These are phyloP conservation scores for Prunus yedoensis DNA, from an alignment of 331 rosid species.

Conservation along the genomic window DNA sequence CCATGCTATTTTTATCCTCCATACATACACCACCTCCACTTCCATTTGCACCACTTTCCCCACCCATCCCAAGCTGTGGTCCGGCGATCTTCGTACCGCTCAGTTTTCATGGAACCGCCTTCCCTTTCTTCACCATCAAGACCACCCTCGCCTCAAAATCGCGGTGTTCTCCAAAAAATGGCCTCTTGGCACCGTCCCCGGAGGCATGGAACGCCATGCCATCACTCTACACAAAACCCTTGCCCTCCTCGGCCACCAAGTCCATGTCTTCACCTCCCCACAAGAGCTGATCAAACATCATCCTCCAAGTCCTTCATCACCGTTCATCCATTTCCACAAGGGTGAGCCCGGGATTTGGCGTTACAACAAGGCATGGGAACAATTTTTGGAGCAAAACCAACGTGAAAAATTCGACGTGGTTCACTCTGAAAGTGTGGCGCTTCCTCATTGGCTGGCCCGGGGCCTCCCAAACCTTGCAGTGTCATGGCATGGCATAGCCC, in stretches of 20 bases:
- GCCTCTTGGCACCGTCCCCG: conserved; percentile 81
- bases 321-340: conserved; percentile 69
- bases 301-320: conserved; percentile 35
- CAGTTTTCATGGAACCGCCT: conserved; percentile 86
- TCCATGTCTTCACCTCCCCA: conserved; percentile 88
- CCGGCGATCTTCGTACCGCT: conserved; percentile 70
- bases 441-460: conserved; percentile 77
- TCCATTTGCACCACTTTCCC: conserved; percentile 54
- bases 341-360: conserved; percentile 87
- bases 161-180: conserved; percentile 92
- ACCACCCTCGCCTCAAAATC: conserved; percentile 57
- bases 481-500: conserved; percentile 96
- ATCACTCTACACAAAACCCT: conserved; percentile 79
- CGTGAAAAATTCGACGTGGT: conserved; percentile 69
- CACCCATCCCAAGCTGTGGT: conserved; percentile 46
- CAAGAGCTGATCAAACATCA: neutral
- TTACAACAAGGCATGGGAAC: conserved; percentile 94
- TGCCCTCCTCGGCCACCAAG: conserved; percentile 74
- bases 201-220: conserved; percentile 98
- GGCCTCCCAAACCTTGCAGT: conserved; percentile 74
- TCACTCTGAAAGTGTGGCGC: conserved; percentile 93
- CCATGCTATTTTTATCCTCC: conserved; percentile 70
- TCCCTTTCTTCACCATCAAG: conserved; percentile 25
- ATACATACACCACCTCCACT: conserved; percentile 42
- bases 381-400: conserved; percentile 51